Percentiles rank a stretch among this genome's conserved stretches.
phyloP scores from a whole-genome alignment of 768 basidiomycete genomes.

The Leccinum fibrillosum region DNA sequence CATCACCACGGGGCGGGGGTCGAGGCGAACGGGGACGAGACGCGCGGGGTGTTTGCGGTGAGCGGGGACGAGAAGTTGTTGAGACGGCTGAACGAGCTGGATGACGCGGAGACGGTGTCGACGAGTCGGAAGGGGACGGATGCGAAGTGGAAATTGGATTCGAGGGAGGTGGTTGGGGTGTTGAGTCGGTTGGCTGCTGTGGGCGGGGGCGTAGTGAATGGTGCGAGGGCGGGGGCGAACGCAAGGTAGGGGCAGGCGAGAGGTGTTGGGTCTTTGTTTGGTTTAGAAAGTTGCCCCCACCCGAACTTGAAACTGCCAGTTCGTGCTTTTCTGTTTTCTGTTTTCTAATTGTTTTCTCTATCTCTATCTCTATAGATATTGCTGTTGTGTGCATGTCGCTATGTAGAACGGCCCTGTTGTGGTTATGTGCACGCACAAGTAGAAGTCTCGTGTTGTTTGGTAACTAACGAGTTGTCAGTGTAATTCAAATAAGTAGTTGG shows the following conservation, averaged over 20 bases:
- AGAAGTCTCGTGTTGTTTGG: no score
- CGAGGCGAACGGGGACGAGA: slow-evolving; percentile 36
- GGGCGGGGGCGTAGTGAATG: slow-evolving; percentile 1
- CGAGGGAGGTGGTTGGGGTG: slow-evolving; percentile 34
- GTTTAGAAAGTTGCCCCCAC: background rate
- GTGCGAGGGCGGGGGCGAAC: background rate
- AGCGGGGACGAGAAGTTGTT: slow-evolving; percentile 79
- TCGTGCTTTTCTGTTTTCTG: background rate
- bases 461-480: no score
- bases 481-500: no score
- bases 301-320: background rate
- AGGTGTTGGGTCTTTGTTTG: no score
- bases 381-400: background rate
- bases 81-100: slow-evolving; percentile 71
- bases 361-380: background rate
- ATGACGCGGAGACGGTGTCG: slow-evolving; percentile 67
- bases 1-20: slow-evolving; percentile 4
- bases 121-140: slow-evolving; percentile 75
- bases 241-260: background rate
- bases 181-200: slow-evolving; percentile 19
- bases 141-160: slow-evolving; percentile 62
- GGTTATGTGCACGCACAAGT: background rate
- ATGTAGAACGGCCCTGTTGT: background rate
- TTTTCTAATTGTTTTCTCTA: background rate
- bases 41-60: slow-evolving; percentile 61